Evolutionary conservation across 306 rosid genomes (phyloP), one percentile per base, ranked within the genome.

Genomic region (Neltuma alba): DNA sequence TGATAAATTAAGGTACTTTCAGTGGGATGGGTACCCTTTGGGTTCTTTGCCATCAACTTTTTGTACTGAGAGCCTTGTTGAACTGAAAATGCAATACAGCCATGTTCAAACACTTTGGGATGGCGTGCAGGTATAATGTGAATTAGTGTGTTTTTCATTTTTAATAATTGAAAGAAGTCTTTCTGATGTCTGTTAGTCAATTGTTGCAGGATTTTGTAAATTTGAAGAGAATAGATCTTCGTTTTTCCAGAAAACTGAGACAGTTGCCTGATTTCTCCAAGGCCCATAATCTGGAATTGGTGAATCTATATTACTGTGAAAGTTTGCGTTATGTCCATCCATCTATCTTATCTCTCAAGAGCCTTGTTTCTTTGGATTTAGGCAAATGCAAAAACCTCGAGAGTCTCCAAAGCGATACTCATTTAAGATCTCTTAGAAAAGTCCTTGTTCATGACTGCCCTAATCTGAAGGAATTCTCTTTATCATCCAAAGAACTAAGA

Each of bases 221-320:
- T 50, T 60, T 85, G 36, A 75, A 58, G 38, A 6, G 0, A 58
- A 13, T 85, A 13, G 63, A 77, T 5, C n/a, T 47, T 47, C n/a
- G n/a, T 47, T 23, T 85, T 37, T 65, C 77, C 28, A 30, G 3
- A 8, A 5, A 67, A 3, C 41, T 85, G 50, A 45, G 4, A 3
- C 30, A 76, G 12, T 20, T 81, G 16, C 80, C 85, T 0, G 83
- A 85, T 58, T 57, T 77, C 38, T 72, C 78, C 2, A n/a, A 7
- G 45, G 85, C 80, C 0, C 36, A 30, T 18, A 77, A 33, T 28
- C 83, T 85, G 63, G 76, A 48, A 69, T 9, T 12, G 67, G n/a
- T 85, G 41, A 4, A 52, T 64, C 80, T 85, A 1, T 38, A 67
- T 0, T 15, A 34, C 11, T 85, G 85, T 81, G 25, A 47, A 1